Evolutionary conservation across 2,329 filamentous ascomycete genomes (phyloP), one percentile per base, ranked within the genome.

Genomic region (Talaromyces sp.): DNA sequence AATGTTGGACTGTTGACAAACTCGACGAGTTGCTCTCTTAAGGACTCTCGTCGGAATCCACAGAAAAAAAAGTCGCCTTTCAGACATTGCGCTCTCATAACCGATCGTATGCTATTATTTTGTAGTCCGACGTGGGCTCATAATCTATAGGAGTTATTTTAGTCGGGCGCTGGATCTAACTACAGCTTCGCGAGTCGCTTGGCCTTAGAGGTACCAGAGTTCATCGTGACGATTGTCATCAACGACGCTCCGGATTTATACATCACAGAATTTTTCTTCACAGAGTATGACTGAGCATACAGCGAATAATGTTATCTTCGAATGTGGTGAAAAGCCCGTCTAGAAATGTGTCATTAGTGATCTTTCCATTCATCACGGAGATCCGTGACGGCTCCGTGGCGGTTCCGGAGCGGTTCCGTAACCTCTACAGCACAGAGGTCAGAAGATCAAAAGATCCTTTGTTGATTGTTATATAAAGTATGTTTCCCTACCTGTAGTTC

Each of bases 11-110:
- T 19, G 31, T 49, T 37, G 58, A 61, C 3, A 27, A 60, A 33
- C 10, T 5, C 3, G 15, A n/a, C 11, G 27, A 33, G 25, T 7
- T 52, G 49, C 17, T 50, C n/a, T 13, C 17, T 17, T 50, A 31
- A 31, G 22, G 9, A 50, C 15, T 31, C 25, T 84, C 56, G 15
- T 19, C 13, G 5, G 7, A 31, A n/a, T 31, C 25, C 2, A 31
- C n/a, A n/a, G n/a, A 31, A 2, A 27, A 50, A 7, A 7, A 6
- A 31, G 1, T 8, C 3, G 7, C 27, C 27, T 31, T 6, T 17
- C 25, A 31, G 15, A 33, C 8, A n/a, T n/a, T 52, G 8, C 8
- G 1, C 17, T 52, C 15, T 52, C 13, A 52, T 52, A 9, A 22
- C 8, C 8, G 13, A 31, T 8, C 19, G 9, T 27, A 27, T 50